These are phyloP conservation scores for Oropetium thomaeum DNA, from an alignment of 176 grass and related monocot genomes.

Conservation along the genomic window DNA sequence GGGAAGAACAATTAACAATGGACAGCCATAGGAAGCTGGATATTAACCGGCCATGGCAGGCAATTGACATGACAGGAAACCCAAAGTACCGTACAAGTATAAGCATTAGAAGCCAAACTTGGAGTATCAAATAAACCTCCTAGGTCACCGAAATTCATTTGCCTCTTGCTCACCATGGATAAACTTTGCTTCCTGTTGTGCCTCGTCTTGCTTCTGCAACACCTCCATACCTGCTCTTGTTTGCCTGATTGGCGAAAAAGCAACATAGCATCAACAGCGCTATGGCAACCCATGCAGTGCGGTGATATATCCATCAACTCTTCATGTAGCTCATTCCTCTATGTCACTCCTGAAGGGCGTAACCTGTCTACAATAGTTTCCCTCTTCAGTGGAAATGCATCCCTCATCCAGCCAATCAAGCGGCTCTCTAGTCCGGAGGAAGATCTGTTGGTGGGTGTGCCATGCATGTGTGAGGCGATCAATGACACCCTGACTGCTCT, in stretches of 20 bases:
- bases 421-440: conserved; percentile 14
- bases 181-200: conserved; percentile 34
- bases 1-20: conserved; percentile 44
- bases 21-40: not conserved
- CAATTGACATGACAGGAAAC: conserved; percentile 21
- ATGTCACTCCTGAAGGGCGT: conserved; percentile 44
- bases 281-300: conserved; percentile 42
- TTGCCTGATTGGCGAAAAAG: not conserved
- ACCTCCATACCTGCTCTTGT: not conserved
- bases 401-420: conserved; percentile 29
- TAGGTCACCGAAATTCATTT: conserved; percentile 20
- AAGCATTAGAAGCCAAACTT: conserved; percentile 28
- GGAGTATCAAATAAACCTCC: conserved; percentile 31
- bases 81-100: conserved; percentile 24
- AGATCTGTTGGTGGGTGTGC: conserved; percentile 41
- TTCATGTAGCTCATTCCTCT: conserved; percentile 50
- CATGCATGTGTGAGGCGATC: conserved; percentile 40
- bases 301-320: not conserved
- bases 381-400: conserved; percentile 36
- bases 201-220: conserved; percentile 36
- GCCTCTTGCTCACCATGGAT: conserved; percentile 32
- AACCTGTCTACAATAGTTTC: conserved; percentile 1
- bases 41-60: conserved; percentile 30
- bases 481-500: conserved; percentile 20
- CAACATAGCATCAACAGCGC: not conserved